Evolutionary conservation across 192 early-diverging fungal species (phyloP).

Genomic region (Backusella australiensis): DNA sequence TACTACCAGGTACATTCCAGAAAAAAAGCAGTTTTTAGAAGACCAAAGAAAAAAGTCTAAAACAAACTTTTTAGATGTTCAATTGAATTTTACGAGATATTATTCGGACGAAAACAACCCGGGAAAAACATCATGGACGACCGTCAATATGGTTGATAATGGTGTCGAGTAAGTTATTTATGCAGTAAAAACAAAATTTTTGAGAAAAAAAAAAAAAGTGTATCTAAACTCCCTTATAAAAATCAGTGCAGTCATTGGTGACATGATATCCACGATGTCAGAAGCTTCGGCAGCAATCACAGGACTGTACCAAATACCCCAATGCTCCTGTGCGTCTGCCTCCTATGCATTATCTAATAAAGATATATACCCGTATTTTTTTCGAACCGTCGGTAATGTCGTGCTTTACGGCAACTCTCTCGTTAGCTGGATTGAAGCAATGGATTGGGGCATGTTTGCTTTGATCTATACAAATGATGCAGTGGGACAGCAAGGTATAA

Average conservation of each 20-base stretch:
- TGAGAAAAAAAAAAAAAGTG: not conserved
- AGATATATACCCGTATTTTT: slow-evolving; percentile 28
- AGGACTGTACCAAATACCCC: slow-evolving; percentile 20
- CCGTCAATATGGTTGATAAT: slow-evolving; percentile 10
- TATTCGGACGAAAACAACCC: slow-evolving; percentile 20
- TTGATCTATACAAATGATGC: slow-evolving; percentile 25
- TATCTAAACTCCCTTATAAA: too few relatives aligned
- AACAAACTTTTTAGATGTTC: slow-evolving; percentile 13
- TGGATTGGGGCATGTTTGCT: slow-evolving; percentile 27
- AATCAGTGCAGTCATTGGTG: slow-evolving; percentile 29
- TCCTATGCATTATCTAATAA: slow-evolving; percentile 23
- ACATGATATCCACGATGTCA: slow-evolving; percentile 18
- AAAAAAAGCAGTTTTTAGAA: too few relatives aligned
- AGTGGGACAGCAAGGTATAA: slow-evolving; percentile 26
- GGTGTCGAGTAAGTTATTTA: slow-evolving; percentile 17
- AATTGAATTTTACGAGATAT: slow-evolving; percentile 12
- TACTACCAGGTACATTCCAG: slow-evolving; percentile 17
- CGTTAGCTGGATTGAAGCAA: slow-evolving; percentile 22
- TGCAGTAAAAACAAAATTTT: not conserved
- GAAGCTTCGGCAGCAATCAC: slow-evolving; percentile 25
- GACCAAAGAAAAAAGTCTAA: not conserved
- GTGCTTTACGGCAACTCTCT: slow-evolving; percentile 6
- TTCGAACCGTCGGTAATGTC: slow-evolving; percentile 20
- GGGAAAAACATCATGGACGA: slow-evolving; percentile 21
- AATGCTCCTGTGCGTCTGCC: slow-evolving; percentile 20